phyloP scores from a whole-genome alignment of 2,329 filamentous ascomycete species.

The Fusarium longipes region DNA sequence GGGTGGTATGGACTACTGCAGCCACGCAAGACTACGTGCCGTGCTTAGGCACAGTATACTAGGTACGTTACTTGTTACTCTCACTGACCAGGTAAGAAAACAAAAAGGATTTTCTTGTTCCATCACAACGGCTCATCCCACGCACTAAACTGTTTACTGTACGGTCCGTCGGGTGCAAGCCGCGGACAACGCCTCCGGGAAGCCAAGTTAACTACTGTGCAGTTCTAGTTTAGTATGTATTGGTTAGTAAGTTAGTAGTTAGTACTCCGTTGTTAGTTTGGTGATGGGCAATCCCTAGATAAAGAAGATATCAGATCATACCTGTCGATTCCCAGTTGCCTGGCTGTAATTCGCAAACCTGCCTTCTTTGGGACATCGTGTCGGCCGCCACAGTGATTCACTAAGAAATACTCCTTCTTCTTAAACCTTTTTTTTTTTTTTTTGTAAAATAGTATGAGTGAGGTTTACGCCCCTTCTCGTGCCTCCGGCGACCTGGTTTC shows the following conservation, averaged over 20 bases:
- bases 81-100: neutral
- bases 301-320: neutral
- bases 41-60: neutral
- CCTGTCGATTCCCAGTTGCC: neutral
- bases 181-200: neutral
- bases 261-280: too few species aligned
- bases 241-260: neutral
- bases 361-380: neutral
- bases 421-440: neutral
- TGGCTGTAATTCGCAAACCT: conserved; percentile 5
- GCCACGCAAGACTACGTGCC: neutral
- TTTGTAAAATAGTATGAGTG: neutral
- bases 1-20: neutral
- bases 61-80: too few species aligned
- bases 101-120: neutral
- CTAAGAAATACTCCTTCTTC: too few species aligned
- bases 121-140: neutral
- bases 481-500: neutral
- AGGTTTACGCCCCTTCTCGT: neutral
- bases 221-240: neutral
- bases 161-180: conserved; percentile 3
- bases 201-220: neutral
- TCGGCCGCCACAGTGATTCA: neutral
- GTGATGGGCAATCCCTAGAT: too few species aligned
- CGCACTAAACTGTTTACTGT: neutral